phyloP scores from a whole-genome alignment of 2,329 filamentous ascomycete genomes.

The Colletotrichum lindemuthianum region DNA sequence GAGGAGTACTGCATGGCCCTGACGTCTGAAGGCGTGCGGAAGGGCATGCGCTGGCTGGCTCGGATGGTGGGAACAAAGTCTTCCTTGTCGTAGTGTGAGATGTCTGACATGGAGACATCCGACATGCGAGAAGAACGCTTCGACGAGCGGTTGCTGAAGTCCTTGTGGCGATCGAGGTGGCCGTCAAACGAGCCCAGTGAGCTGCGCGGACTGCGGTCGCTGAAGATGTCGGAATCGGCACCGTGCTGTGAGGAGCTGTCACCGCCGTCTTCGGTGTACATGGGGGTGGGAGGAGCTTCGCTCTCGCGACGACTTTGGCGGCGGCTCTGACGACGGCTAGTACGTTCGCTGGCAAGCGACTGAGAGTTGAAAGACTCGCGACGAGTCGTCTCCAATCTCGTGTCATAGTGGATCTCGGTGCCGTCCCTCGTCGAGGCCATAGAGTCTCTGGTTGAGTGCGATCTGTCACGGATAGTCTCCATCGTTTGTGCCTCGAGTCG shows the following conservation, averaged over 20 bases:
- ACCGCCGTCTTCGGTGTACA: constrained; percentile 42
- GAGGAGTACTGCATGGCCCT: constrained; percentile 79
- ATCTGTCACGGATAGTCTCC: constrained; percentile 40
- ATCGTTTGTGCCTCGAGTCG: constrained; percentile 53
- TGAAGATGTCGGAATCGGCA: constrained; percentile 67
- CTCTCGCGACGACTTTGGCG: constrained; percentile 18
- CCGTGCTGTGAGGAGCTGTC: constrained; percentile 63
- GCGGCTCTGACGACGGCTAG: constrained; percentile 1
- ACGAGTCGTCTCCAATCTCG: constrained; percentile 38
- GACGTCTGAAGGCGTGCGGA: constrained; percentile 75
- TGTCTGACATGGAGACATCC: constrained; percentile 59
- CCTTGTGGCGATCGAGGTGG: constrained; percentile 41
- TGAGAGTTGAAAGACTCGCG: constrained; percentile 26
- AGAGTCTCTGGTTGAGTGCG: constrained; percentile 19
- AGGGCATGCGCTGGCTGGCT: constrained; percentile 69
- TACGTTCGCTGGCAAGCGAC: constrained; percentile 21
- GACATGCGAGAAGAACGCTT: constrained; percentile 58
- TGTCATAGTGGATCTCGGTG: constrained; percentile 42
- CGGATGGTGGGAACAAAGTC: constrained; percentile 66
- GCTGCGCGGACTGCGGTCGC: constrained; percentile 65
- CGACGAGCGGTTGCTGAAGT: constrained; percentile 46
- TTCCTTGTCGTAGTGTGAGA: constrained; percentile 47
- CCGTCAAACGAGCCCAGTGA: constrained; percentile 61
- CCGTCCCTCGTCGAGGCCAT: constrained; percentile 41
- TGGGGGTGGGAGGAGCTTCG: background rate